Evolutionary conservation across 352 stramenopile genomes (phyloP), one percentile per base, ranked within the genome.

Genomic region (Paralagenidium karlingii): DNA sequence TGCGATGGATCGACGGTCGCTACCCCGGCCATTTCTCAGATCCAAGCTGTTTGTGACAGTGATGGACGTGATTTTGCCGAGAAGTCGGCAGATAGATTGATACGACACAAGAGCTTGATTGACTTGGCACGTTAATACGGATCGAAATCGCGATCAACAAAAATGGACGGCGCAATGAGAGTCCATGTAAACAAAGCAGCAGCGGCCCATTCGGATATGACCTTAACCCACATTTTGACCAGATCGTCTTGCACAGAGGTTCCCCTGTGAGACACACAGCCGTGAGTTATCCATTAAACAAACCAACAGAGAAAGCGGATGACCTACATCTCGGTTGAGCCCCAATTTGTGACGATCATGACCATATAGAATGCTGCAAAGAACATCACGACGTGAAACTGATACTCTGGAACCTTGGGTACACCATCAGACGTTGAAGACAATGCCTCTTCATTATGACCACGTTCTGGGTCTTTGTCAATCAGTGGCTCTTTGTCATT

Each of bases 211-310:
- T 98, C 87, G 15, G 81, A 92, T 12, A 65, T 62, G 49, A 94
- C 87, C 20, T 97, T 86, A 39, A 98, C 93, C 86, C 87, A 98
- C 91, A 98, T 97, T 4, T 69, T 87, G 19, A 83, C 63, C 5
- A 75, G 51, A 27, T 82, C 54, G 36, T 84, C 69, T n/a, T 53
- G 43, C 9, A 49, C 50, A 2, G 54, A 63, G 12, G 63, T 55
- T 18, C 51, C 63, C 18, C 58, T 77, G 38, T 4, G 34, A 44
- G 13, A 5, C 10, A 38, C 8, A 32, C 16, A 28, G 5, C 10
- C 8, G 7, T 43, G 3, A 36, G 27, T 19, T 38, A 61, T 27
- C 19, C 33, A 7, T 36, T 2, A 11, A 18, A 9, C 13, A 54
- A 20, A 3, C 18, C 8, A 37, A 15, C 19, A 39, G 12, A 22